A percentile compares a stretch with the other conserved stretches of the same genome.
Evolutionary conservation across 2,329 filamentous ascomycete genomes (phyloP).

Genomic region (Amylocarpus encephaloides): DNA sequence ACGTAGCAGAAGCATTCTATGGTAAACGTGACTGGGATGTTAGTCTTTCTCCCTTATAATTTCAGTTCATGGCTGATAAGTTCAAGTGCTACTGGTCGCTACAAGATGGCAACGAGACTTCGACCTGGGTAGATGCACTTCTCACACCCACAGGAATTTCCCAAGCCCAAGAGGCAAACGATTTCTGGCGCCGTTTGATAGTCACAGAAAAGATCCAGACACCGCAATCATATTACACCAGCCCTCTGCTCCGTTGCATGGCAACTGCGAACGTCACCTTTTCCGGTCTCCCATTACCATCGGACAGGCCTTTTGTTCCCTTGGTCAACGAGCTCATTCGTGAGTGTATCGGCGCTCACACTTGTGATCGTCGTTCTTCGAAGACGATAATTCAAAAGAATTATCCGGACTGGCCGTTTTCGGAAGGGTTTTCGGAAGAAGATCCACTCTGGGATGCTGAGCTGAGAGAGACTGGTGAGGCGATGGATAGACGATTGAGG

Average conservation of each 20-base stretch:
- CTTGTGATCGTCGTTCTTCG: conserved; percentile 57
- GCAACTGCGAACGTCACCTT: conserved; percentile 59
- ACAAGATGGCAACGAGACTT: conserved; percentile 55
- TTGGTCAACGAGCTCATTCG: conserved; percentile 59
- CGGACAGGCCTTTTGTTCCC: conserved; percentile 47
- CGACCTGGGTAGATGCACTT: conserved; percentile 56
- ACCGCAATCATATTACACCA: conserved; percentile 59
- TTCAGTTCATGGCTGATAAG: conserved; percentile 1
- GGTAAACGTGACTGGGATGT: conserved; percentile 66
- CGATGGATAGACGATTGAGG: conserved; percentile 45
- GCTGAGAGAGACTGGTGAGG: conserved; percentile 38
- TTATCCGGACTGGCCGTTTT: conserved; percentile 51
- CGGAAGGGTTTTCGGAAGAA: conserved; percentile 54
- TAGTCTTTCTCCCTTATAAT: conserved; percentile 26
- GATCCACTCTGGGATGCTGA: conserved; percentile 44
- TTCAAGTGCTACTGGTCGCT: conserved; percentile 58
- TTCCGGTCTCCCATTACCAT: conserved; percentile 44
- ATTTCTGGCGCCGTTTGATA: conserved; percentile 52
- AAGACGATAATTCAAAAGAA: conserved; percentile 44
- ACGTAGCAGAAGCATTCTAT: conserved; percentile 58
- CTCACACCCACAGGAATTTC: conserved; percentile 51
- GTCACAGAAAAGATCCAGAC: conserved; percentile 47
- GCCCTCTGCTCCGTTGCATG: conserved; percentile 56
- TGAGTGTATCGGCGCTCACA: conserved; percentile 63
- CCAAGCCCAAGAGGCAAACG: conserved; percentile 54